These are phyloP conservation scores for Turritis glabra DNA, from an alignment of 345 rosid species.

Conservation along the genomic window DNA sequence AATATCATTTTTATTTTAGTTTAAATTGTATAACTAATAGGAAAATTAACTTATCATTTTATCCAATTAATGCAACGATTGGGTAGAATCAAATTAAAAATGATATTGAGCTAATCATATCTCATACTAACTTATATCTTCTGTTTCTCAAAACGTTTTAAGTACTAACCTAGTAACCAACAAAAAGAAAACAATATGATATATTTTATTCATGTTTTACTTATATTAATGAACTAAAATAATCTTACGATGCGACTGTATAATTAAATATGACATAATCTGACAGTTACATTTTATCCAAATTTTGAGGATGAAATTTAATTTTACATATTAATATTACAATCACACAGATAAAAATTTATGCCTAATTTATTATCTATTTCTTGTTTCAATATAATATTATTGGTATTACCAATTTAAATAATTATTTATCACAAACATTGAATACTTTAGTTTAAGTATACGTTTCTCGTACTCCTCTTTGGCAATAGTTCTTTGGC, in stretches of 20 bases:
- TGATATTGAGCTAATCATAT: not conserved
- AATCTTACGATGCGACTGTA: constrained; percentile 7
- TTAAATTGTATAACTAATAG: not conserved
- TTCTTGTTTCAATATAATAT: not conserved
- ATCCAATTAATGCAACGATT: not conserved
- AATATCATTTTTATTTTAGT: too few relatives aligned
- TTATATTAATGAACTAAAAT: not conserved
- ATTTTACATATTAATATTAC: not conserved
- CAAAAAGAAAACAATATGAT: not conserved
- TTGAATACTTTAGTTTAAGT: not conserved
- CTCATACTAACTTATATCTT: not conserved
- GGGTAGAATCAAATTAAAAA: not conserved
- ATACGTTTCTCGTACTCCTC: not conserved
- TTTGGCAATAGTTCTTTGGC: constrained; percentile 29
- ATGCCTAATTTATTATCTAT: not conserved
- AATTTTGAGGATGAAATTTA: constrained; percentile 1
- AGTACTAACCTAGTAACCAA: not conserved
- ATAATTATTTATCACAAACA: not conserved
- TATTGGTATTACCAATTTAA: not conserved
- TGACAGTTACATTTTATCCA: constrained; percentile 14
- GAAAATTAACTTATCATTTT: not conserved
- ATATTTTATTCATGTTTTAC: not conserved
- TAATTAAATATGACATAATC: not conserved
- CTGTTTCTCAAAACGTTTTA: not conserved
- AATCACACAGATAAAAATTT: not conserved